Base-by-base conservation (phyloP, 1,139 yeast species). In the Saccharomycopsis phalli region DNA sequence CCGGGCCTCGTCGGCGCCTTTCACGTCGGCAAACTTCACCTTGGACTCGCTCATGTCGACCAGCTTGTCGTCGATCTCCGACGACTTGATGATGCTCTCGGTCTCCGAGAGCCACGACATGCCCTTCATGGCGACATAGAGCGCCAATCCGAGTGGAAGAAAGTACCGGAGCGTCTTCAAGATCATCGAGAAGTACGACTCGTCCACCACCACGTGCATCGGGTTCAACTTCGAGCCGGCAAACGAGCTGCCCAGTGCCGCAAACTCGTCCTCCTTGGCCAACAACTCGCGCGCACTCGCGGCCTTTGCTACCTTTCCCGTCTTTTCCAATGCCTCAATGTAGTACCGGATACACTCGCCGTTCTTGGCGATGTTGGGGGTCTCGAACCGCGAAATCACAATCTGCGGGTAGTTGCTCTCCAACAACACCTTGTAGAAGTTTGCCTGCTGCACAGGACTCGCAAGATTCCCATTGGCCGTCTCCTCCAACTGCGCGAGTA, bases 1-100 rank as follows among this genome's bases (percentile, higher is more conserved):
- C 55, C 96, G 77, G 11, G 99, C 98, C 63, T 93, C 99, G 59
- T 93, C 99, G 50, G 93, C 94, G 39, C 99, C 99, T 56, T 91
- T 84, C 28, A 93, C 97, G 58, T 93, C 99, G 36, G 76, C 73
- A 59, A 93, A 93, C 56, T 77, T 77, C 35, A 88, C 97, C 31
- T 84, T 83, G 8, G 94, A 82, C 56, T 84, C 84, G 23, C 82
- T 72, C 36, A 86, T 91, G 54, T 91, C 95, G 38, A 81, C 80
- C 4, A 84, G 70, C 56, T 79, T 78, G 53, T 82, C 94, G 19
- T 77, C 74, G 3, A 77, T 79, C 46, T 81, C 84, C 17, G 83
- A 65, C 49, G 81, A 80, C 54, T 83, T 86, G 63, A 87, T 70
- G 38, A 88, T 73, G 10, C 29, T 22, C 5, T 95, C 86, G 49